Evolutionary conservation across 148 eudicot species (phyloP), one percentile per base, ranked within the genome.

Genomic region (Silene conica): DNA sequence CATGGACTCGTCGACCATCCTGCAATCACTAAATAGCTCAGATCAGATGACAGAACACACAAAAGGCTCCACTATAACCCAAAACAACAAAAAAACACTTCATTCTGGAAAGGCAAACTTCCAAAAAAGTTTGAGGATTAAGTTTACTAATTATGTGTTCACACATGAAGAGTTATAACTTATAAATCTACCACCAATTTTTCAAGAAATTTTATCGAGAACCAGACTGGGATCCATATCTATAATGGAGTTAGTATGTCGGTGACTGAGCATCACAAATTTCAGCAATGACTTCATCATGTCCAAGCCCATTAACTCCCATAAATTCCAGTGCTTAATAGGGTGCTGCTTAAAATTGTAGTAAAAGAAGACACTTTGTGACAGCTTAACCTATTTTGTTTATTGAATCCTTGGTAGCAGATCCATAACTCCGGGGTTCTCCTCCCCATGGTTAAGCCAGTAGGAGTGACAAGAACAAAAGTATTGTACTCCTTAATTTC

Each of bases 1-100:
- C 91, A 67, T 79, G 96, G 38, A 91, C 93, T 56, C 80, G 78
- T 1, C 96, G 89, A 18, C 96, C 96, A 48, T 91, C 96, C 96
- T 91, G 82, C 75, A 83, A 34, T 57, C 72, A 76, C 76, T 76
- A 76, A 76, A 67, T 72, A 67, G 22, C 46, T 73, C 73, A 67
- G 77, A 67, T 80, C 80, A 80, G 65, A 76, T 66, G 63, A 72
- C 43, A 52, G 28, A 59, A 59, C 52, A 31, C 5, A 4, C 13
- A 19, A 45, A 73, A 67, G 48, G 70, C 13, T 1, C 4, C 25
- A 43, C 54, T 67, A n/a, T 19, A 11, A 43, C 54, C 18, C 70
- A n/a, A 43, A 13, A 41, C 38, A 65, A 65, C 69, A 25, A 63
- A 26, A 38, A 38, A 50, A 12, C 11, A 31, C 46, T 34, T 34